A percentile compares a stretch with the other conserved stretches of the same genome.
Evolutionary conservation across 148 eudicot species (phyloP).

Genomic region (Amaranthus cruentus): DNA sequence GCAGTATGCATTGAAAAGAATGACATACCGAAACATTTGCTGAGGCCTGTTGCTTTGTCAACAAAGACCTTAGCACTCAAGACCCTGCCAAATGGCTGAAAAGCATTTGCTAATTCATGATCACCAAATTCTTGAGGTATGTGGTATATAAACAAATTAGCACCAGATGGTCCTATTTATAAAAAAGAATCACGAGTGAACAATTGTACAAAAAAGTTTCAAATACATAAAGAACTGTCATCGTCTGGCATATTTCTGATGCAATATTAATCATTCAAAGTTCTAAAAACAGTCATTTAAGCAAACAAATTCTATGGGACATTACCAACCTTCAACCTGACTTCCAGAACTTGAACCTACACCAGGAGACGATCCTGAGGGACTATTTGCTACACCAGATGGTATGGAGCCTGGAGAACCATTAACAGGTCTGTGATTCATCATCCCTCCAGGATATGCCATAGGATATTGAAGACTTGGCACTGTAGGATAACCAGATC

Average conservation of each 20-base stretch:
- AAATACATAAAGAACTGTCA: not conserved
- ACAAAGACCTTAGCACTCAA: slow-evolving; percentile 95
- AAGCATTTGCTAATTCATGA: slow-evolving; percentile 73
- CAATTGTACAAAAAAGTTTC: not conserved
- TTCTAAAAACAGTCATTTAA: not conserved
- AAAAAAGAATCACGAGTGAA: not conserved
- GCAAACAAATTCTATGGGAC: not conserved
- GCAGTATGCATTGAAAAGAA: not conserved
- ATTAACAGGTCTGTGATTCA: slow-evolving; percentile 54
- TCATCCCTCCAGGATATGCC: slow-evolving; percentile 65
- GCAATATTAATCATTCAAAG: not conserved
- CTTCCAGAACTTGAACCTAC: slow-evolving; percentile 52
- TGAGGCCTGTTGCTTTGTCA: slow-evolving; percentile 81
- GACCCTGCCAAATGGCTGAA: slow-evolving; percentile 75
- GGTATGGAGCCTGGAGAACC: slow-evolving; percentile 54
- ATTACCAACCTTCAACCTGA: slow-evolving; percentile 72
- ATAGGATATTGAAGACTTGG: slow-evolving; percentile 61
- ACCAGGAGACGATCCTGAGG: slow-evolving; percentile 69
- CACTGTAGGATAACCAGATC: slow-evolving; percentile 59
- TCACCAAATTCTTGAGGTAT: slow-evolving; percentile 97
- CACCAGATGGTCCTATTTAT: slow-evolving; percentile 81
- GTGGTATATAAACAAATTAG: slow-evolving; percentile 94
- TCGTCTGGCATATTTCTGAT: too few relatives aligned
- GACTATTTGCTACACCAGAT: slow-evolving; percentile 44
- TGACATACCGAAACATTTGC: slow-evolving; percentile 90